Percentiles rank a stretch among this genome's conserved stretches.
These are phyloP conservation scores for Penicillium flavigenum DNA, from an alignment of 495 filamentous ascomycete species.

Conservation along the genomic window DNA sequence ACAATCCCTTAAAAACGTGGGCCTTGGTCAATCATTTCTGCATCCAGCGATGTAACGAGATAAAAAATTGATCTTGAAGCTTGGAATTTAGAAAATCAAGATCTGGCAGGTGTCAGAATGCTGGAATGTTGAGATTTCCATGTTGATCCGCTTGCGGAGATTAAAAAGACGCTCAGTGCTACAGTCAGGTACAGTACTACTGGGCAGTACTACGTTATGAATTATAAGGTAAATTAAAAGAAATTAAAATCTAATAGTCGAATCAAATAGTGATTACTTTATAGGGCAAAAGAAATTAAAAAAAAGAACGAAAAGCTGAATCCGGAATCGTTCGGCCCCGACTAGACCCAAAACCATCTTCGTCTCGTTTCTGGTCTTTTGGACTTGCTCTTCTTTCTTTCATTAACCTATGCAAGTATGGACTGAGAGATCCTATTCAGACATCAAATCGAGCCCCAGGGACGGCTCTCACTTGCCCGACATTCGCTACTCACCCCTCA, in stretches of 20 bases:
- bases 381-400: neutral
- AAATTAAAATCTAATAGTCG: neutral
- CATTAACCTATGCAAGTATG: slow-evolving; percentile 1
- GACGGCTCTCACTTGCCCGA: neutral
- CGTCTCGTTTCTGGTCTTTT: neutral
- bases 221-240: neutral
- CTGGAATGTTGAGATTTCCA: neutral
- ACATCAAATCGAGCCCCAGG: slow-evolving; percentile 1
- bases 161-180: neutral
- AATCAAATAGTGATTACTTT: neutral
- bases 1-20: neutral
- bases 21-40: neutral
- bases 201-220: neutral
- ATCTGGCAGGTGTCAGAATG: slow-evolving; percentile 8
- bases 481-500: neutral
- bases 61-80: neutral
- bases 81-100: neutral
- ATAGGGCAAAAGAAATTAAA: neutral
- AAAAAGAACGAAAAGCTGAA: neutral
- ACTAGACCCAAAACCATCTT: slow-evolving; percentile 7
- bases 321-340: slow-evolving; percentile 10
- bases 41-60: neutral
- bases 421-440: neutral
- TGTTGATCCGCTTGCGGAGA: slow-evolving; percentile 4
- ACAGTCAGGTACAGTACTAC: neutral